Base-by-base conservation (phyloP, 805 yeast genomes). In the Nakazawaea holstii region DNA sequence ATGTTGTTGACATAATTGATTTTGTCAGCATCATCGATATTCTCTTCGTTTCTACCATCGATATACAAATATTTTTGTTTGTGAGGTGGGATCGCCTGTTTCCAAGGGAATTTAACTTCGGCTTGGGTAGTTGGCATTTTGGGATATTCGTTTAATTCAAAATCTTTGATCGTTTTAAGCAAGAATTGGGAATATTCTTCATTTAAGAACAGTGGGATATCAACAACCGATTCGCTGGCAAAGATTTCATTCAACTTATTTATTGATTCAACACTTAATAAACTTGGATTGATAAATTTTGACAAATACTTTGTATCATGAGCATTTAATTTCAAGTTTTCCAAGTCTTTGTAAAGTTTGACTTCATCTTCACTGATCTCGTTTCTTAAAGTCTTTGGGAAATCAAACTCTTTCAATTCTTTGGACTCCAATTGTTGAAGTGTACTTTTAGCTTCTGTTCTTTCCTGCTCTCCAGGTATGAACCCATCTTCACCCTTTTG, bases 1-100 rank as follows among this genome's bases (percentile, higher is more conserved):
- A 55, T 36, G 43, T 58, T 59, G 44, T 66, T 66, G 9, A 57
- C 52, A 11, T 52, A 46, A 10, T 57, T 54, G 28, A 76, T 74
- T 2, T 61, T 57, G 3, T 54, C 55, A 14, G 70, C 66, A 17
- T 59, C 56, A 9, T 49, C 39, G 39, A 72, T 61, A 4, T 61
- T 64, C 50, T 62, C 61, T 8, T 56, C 50, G 10, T 72, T 60
- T 48, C 69, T 68, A 3, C 92, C 92, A 59, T 88, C 95, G 30
- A 91, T 72, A 60, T 89, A 92, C 70, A 89, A 63, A 60, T 74
- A 94, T 52, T 97, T 70, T 68, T 90, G 91, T 61, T 94, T 89
- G 60, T 92, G 98, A 8, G 97, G 94, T 8, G 99, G 98, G 41
- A 85, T 77, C 0, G 97, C 94, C 36, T 90, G 73, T 52, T 84